Evolutionary conservation across 1,284 basidiomycete genomes (phyloP).

Genomic region (Irpex sp.): DNA sequence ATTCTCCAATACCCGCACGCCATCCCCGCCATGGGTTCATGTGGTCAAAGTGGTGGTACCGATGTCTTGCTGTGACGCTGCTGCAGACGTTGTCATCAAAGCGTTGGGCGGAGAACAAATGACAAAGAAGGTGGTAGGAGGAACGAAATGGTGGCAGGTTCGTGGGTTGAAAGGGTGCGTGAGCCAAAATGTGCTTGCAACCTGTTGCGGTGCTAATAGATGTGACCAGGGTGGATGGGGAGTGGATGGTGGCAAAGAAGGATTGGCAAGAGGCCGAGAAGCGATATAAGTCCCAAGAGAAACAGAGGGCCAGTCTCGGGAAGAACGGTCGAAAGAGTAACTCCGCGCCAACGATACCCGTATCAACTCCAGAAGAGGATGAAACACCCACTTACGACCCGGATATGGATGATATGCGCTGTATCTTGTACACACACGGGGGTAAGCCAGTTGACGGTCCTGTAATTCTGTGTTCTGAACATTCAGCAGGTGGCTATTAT

Average conservation of each 20-base stretch:
- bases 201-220: conserved; percentile 32
- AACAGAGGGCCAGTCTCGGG: conserved; percentile 23
- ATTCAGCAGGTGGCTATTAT: conserved; percentile 67
- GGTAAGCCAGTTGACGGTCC: conserved; percentile 35
- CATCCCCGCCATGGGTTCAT: conserved; percentile 87
- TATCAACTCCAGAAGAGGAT: conserved; percentile 17
- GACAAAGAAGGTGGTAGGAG: conserved; percentile 77
- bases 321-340: conserved; percentile 4
- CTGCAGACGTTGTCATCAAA: conserved; percentile 73
- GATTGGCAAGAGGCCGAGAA: conserved; percentile 65
- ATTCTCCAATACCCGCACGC: conserved; percentile 84
- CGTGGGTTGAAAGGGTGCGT: conserved; percentile 70
- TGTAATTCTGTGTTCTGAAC: neutral
- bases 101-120: conserved; percentile 83
- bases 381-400: conserved; percentile 43
- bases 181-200: neutral
- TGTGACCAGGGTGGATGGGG: conserved; percentile 55
- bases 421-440: conserved; percentile 84
- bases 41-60: conserved; percentile 75
- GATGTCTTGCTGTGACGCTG: conserved; percentile 71
- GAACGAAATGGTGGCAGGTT: conserved; percentile 96
- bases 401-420: conserved; percentile 83
- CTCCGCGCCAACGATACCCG: conserved; percentile 17
- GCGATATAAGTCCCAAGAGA: conserved; percentile 44
- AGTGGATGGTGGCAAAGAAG: conserved; percentile 85